Base-by-base conservation (phyloP, 805 yeast genomes). In the Candida argentea region DNA sequence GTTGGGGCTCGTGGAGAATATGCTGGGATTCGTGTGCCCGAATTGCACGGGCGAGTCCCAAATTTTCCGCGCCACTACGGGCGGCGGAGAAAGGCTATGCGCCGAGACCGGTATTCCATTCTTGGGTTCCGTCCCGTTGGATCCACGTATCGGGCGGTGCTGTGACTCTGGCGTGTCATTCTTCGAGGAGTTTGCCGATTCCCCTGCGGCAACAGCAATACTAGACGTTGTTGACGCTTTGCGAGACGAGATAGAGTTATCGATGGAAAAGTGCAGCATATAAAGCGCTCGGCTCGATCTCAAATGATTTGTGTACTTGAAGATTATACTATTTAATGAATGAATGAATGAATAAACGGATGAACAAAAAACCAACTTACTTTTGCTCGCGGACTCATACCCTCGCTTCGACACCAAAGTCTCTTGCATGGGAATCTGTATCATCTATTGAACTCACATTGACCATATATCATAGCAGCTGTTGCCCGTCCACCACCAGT, bases 21-120 rank as follows among this genome's bases (percentile, higher is more conserved):
- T 91, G 99, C 74, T 95, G 6, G 99, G 98, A 3, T 91, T 91
- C 57, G 97, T 91, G 10, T 91, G 99, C 51, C 98, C 98, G 4
- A 74, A 66, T 45, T 91, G 99, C 55, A 73, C 82, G 37, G 91
- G 91, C 6, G 83, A 87, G 54, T 82, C 94, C 0, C 74, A 77
- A 44, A 87, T 91, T 4, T 91, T 91, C 56, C 77, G 79, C 36
- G 84, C 98, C 10, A 91, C 98, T 2, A 91, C 98, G 0, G 98
- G 98, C 10, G 99, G 99, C 13, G 99, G 97, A 6, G 67, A 72
- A 42, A 73, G 74, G 17, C 58, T 91, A 24, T 91, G 96, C 31
- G 57, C 76, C 40, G 99, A 91, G 35, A 50, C 83, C 50, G 67
- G 62, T 9, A 67, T 91, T 10, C 79, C 80, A 13, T 91, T 80